phyloP scores from a whole-genome alignment of 805 yeast species.

The Metschnikowia corniflorae region DNA sequence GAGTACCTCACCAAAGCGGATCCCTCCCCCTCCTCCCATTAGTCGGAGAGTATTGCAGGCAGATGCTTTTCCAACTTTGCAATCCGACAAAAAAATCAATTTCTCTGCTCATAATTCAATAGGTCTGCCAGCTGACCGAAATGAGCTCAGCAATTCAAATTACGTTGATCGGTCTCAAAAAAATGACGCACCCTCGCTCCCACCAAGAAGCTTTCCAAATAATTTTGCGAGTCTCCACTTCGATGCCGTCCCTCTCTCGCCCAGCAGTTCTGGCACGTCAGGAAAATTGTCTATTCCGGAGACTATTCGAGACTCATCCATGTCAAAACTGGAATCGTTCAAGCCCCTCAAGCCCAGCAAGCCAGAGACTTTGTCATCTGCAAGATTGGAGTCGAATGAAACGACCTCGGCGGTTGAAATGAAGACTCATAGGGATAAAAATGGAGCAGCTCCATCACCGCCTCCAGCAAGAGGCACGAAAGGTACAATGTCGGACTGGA shows the following conservation, averaged over 20 bases:
- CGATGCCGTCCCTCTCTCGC: conserved; percentile 37
- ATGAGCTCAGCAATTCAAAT: background rate
- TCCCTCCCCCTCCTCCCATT: conserved; percentile 32
- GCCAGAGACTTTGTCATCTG: conserved; percentile 13
- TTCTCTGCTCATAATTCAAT: too few relatives aligned
- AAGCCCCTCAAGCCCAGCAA: conserved; percentile 20
- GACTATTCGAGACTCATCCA: conserved; percentile 13
- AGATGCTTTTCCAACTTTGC: too few relatives aligned
- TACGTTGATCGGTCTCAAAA: conserved; percentile 9
- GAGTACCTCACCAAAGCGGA: conserved; percentile 22
- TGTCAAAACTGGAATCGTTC: conserved; percentile 16
- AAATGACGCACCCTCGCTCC: conserved; percentile 9
- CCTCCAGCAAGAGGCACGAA: conserved; percentile 11
- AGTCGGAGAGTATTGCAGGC: conserved; percentile 15
- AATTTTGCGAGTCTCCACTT: conserved; percentile 26
- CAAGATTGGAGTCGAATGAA: conserved; percentile 11
- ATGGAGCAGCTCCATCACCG: conserved; percentile 15
- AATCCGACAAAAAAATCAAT: too few relatives aligned
- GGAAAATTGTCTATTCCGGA: conserved; percentile 11
- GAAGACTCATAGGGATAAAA: background rate
- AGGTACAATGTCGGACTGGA: conserved; percentile 45
- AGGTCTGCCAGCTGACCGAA: background rate
- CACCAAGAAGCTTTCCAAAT: conserved; percentile 8
- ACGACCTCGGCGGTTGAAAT: background rate
- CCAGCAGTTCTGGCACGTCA: conserved; percentile 32